phyloP scores from a whole-genome alignment of 768 basidiomycete genomes.

The Collybiopsis luxurians region DNA sequence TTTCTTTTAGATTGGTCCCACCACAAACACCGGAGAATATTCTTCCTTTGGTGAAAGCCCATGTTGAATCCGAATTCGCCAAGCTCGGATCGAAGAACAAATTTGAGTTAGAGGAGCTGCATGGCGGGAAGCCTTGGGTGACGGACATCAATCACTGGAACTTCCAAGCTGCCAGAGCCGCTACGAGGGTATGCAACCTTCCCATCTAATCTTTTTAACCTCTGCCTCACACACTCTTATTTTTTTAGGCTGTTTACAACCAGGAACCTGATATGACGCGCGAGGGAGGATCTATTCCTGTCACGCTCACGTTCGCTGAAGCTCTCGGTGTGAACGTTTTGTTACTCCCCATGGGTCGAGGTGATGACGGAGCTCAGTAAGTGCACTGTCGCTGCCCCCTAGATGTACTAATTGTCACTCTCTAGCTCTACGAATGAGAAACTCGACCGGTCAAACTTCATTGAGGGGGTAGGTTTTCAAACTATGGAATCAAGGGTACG shows the following conservation, averaged over 20 bases:
- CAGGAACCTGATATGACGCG: slow-evolving; percentile 59
- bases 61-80: slow-evolving; percentile 63
- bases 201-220: background rate
- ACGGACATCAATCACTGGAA: slow-evolving; percentile 69
- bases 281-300: slow-evolving; percentile 72
- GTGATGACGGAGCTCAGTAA: slow-evolving; percentile 92
- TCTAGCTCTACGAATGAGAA: slow-evolving; percentile 72
- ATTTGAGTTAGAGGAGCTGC: slow-evolving; percentile 51
- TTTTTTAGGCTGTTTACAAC: slow-evolving; percentile 41
- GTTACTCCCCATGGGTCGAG: slow-evolving; percentile 89
- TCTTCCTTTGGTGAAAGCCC: slow-evolving; percentile 50
- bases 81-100: slow-evolving; percentile 72
- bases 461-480: slow-evolving; percentile 47
- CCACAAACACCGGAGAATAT: slow-evolving; percentile 62
- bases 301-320: slow-evolving; percentile 75
- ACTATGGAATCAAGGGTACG: too few species aligned
- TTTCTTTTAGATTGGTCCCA: slow-evolving; percentile 50
- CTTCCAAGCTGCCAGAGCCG: slow-evolving; percentile 64
- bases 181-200: slow-evolving; percentile 46
- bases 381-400: slow-evolving; percentile 24
- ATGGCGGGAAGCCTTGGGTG: slow-evolving; percentile 77
- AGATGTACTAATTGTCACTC: background rate
- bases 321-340: slow-evolving; percentile 74
- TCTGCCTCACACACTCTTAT: background rate
- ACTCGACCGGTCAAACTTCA: slow-evolving; percentile 67